Percentiles rank a stretch among this genome's conserved stretches.
These are phyloP conservation scores for Chaetomium cochliodes DNA, from an alignment of 495 filamentous ascomycete genomes.

Conservation along the genomic window DNA sequence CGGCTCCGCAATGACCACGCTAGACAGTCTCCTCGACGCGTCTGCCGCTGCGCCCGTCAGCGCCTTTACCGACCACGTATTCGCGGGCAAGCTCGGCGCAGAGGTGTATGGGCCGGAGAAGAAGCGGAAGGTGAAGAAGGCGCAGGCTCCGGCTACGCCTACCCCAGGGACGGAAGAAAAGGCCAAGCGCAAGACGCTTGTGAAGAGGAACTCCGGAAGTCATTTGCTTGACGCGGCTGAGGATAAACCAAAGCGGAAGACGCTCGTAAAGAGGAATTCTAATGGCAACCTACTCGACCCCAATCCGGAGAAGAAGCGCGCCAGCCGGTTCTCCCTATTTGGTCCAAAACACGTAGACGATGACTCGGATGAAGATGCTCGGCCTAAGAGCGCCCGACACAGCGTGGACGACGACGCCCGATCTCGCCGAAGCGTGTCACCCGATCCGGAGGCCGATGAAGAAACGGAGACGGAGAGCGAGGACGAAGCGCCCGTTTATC, in stretches of 20 bases:
- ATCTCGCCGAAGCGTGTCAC: conserved; percentile 22
- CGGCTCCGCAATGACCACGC: conserved; percentile 79
- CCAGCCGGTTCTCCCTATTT: conserved; percentile 41
- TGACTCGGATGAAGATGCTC: conserved; percentile 26
- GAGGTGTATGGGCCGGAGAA: conserved; percentile 61
- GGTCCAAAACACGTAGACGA: conserved; percentile 18
- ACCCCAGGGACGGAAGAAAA: conserved; percentile 4
- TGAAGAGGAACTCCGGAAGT: conserved; percentile 19
- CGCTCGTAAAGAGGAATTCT: conserved; percentile 29
- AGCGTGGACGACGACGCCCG: background rate
- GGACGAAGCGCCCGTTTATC: conserved; percentile 46
- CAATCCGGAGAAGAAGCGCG: conserved; percentile 36
- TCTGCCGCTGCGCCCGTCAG: conserved; percentile 87
- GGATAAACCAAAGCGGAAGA: conserved; percentile 23
- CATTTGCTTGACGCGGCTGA: conserved; percentile 16
- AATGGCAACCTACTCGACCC: conserved; percentile 21
- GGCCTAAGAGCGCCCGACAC: background rate
- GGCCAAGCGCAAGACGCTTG: conserved; percentile 20
- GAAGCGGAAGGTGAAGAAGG: conserved; percentile 37
- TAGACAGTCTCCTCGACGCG: conserved; percentile 94
- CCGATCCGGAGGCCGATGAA: conserved; percentile 31
- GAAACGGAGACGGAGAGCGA: conserved; percentile 35
- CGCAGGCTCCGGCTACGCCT: background rate
- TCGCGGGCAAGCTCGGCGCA: conserved; percentile 67
- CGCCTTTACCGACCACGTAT: conserved; percentile 91